phyloP scores from a whole-genome alignment of 345 rosid genomes.

The Diplotaxis tenuifolia region DNA sequence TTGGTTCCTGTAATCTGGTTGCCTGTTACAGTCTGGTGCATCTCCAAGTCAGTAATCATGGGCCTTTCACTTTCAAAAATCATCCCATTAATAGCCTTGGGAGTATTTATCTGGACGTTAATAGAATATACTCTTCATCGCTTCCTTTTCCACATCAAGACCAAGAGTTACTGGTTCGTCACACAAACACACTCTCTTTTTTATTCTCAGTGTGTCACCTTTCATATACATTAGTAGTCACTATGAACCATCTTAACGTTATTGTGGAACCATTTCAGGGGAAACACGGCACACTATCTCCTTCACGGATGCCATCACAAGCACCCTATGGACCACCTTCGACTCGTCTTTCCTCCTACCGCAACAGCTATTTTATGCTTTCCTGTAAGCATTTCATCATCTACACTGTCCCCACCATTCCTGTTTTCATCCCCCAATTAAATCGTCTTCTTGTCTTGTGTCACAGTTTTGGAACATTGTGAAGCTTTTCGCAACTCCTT shows the following conservation, averaged over 20 bases:
- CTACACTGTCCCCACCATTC: neutral
- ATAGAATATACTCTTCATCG: conserved; percentile 70
- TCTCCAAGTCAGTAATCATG: conserved; percentile 43
- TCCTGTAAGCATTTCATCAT: conserved; percentile 49
- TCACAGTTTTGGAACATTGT: conserved; percentile 75
- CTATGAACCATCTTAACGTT: conserved; percentile 6
- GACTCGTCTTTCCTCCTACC: conserved; percentile 90
- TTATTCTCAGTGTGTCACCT: neutral
- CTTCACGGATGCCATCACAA: conserved; percentile 96
- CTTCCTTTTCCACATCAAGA: conserved; percentile 69
- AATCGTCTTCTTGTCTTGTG: neutral
- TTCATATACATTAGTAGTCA: conserved; percentile 7
- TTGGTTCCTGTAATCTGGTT: conserved; percentile 71
- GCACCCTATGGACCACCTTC: conserved; percentile 91
- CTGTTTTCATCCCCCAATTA: neutral
- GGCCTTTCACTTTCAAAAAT: conserved; percentile 48
- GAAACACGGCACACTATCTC: conserved; percentile 83
- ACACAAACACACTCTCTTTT: neutral
- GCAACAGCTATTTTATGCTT: conserved; percentile 66
- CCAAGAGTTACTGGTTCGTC: conserved; percentile 59
- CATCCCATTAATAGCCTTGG: conserved; percentile 41
- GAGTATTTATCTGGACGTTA: conserved; percentile 66
- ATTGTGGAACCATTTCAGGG: conserved; percentile 46
- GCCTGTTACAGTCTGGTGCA: conserved; percentile 52
- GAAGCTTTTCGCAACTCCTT: conserved; percentile 58